A percentile compares a stretch with the other conserved stretches of the same genome.
These are phyloP conservation scores for Leptomonas seymouri DNA, from an alignment of 208 protist species.

Conservation along the genomic window DNA sequence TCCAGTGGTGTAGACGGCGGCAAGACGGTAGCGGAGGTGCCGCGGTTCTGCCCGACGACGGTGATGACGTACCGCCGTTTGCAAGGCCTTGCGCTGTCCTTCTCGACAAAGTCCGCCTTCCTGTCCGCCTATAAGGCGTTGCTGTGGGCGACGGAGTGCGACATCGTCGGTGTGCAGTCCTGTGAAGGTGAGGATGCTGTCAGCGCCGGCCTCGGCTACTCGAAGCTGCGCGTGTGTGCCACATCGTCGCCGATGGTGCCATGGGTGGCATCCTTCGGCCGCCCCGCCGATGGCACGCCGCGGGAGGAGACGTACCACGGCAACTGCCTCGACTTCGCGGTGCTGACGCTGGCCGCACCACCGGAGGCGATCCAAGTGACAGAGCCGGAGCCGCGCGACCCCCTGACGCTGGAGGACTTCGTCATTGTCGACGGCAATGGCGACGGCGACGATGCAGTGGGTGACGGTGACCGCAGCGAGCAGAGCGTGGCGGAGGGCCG, in stretches of 20 bases:
- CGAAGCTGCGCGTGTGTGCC: constrained; percentile 58
- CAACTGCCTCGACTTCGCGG: constrained; percentile 61
- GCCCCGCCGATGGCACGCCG: background rate
- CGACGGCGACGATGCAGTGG: constrained; percentile 13
- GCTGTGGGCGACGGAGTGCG: constrained; percentile 84
- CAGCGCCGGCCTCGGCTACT: constrained; percentile 26
- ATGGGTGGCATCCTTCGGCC: constrained; percentile 55
- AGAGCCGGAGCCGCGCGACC: constrained; percentile 28
- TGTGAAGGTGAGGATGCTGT: constrained; percentile 19
- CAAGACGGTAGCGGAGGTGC: constrained; percentile 67
- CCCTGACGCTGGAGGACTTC: constrained; percentile 69
- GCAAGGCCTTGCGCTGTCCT: constrained; percentile 69
- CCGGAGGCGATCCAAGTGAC: constrained; percentile 21
- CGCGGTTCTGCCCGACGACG: constrained; percentile 56
- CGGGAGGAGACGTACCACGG: constrained; percentile 48
- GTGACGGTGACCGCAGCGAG: constrained; percentile 21
- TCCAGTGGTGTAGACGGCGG: constrained; percentile 31
- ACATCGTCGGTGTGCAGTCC: constrained; percentile 54
- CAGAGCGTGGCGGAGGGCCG: constrained; percentile 15
- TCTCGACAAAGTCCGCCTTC: constrained; percentile 72
- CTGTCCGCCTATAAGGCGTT: constrained; percentile 83
- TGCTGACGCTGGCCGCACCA: constrained; percentile 40
- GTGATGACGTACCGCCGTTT: constrained; percentile 55
- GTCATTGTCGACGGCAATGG: constrained; percentile 40
- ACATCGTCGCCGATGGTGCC: constrained; percentile 60